Base-by-base conservation (phyloP, 176 grass and related monocot genomes). In the Carex pumila region DNA sequence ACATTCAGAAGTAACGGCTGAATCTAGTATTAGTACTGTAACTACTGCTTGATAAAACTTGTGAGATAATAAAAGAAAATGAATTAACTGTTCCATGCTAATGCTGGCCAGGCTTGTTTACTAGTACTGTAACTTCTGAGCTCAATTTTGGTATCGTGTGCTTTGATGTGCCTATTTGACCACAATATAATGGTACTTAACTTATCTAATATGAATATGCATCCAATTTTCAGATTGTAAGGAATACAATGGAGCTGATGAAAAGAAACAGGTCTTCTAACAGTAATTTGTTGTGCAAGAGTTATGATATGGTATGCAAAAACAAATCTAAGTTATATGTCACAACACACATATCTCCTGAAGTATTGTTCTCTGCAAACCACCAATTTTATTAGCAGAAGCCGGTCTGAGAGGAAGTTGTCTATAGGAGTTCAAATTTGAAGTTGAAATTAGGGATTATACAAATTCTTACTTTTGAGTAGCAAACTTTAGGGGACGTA, bases 211-310 rank as follows among this genome's bases (percentile, higher is more conserved):
- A 45, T 47, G 30, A 63, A 19, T 47, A 63, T 15, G 22, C 18
- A 17, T 63, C 18, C 10, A 17, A 53, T 17, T 82, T 67, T 66
- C 39, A 82, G 80, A 82, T 67, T 62, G 80, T 82, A 30, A 82
- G n/a, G 31, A 67, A 82, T 65, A 31, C 80, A 82, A 32, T 82
- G 80, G 17, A 62, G 59, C 45, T 13, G 19, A 66, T 82, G 59
- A 30, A 7, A 65, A 15, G 41, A 25, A 21, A 1, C 32, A 47
- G 17, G 18, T 7, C 19, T 7, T 65, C 6, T 12, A 45, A 82
- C n/a, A 39, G 43, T 50, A 82, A 82, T 82, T 66, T 82, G 34
- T 7, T 82, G 14, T 67, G 80, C 80, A 82, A 25, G 80, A 67
- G 21, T 32, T 82, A 66, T 66, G 80, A 82, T 82, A 12, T 8